Conservation (phyloP, 257 asterid genomes). For the Thymus mandschuricus region DNA sequence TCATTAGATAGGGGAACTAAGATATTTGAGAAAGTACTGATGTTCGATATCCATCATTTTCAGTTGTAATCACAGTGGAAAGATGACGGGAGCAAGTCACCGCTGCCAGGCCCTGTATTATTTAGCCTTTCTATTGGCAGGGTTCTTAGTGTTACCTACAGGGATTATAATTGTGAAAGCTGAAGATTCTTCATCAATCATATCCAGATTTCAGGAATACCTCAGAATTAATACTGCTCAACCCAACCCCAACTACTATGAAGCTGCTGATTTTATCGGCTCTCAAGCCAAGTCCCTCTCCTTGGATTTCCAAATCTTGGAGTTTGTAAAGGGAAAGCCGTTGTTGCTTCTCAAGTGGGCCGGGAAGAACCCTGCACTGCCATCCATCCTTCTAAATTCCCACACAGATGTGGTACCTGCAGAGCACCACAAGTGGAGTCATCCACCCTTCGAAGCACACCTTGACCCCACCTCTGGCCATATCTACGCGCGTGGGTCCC, state of each 20-base stretch:
- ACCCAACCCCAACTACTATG: slow-evolving; percentile 73
- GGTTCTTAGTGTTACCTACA: slow-evolving; percentile 27
- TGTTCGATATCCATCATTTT: slow-evolving; percentile 11
- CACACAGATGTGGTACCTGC: slow-evolving; percentile 97
- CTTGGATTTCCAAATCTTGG: slow-evolving; percentile 56
- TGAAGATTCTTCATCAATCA: slow-evolving; percentile 44
- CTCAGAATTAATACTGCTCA: slow-evolving; percentile 87
- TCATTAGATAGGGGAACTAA: neutral
- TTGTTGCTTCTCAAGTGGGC: slow-evolving; percentile 78
- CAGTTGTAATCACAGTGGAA: slow-evolving; percentile 13
- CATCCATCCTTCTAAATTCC: slow-evolving; percentile 89
- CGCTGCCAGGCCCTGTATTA: slow-evolving; percentile 9
- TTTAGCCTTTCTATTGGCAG: slow-evolving; percentile 26
- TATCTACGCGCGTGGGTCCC: slow-evolving; percentile 93
- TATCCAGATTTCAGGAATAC: slow-evolving; percentile 84
- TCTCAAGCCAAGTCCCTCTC: slow-evolving; percentile 71
- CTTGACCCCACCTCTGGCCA: slow-evolving; percentile 64
- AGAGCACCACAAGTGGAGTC: slow-evolving; percentile 82
- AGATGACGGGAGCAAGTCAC: slow-evolving; percentile 25
- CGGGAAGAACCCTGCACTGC: slow-evolving; percentile 67
- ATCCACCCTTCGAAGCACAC: slow-evolving; percentile 81
- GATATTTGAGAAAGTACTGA: slow-evolving; percentile 11
- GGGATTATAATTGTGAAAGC: slow-evolving; percentile 16
- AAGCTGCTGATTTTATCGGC: slow-evolving; percentile 66
- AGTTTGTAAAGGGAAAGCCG: slow-evolving; percentile 75